Evolutionary conservation across 106 monocot species (phyloP), one percentile per base, ranked within the genome.

Genomic region (Apostasia shenzhenica): DNA sequence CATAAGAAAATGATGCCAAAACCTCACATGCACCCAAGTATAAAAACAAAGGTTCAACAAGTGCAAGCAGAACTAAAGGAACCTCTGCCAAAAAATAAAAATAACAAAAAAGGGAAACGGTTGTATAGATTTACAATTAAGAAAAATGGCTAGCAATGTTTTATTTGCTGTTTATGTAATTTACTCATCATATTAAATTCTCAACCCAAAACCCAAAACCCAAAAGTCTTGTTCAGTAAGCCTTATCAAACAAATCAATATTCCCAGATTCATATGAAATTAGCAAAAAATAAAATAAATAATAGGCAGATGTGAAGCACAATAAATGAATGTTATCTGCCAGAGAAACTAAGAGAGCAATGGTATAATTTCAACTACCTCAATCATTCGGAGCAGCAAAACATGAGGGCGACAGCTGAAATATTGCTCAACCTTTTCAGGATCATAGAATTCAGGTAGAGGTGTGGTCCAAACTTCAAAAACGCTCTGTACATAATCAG

Each of bases 341-440:
- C 68, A 47, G n/a, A n/a, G 67, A 3, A 12, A 1, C 42, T 8
- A 2, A 26, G n/a, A 70, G n/a, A 70, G 37, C 41, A 38, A 67
- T 50, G 44, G 41, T 48, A 48, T 11, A 8, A 65, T 55, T 48
- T 67, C 46, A 55, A 58, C n/a, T 84, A 94, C 94, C 94, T 94
- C 82, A 52, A 90, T 52, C 39, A 87, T 74, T 63, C 94, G 79
- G 51, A 79, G 67, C 7, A 62, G 75, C 2, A 94, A 62, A 26
- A 94, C 69, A 76, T 94, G 94, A 81, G 94, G 90, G 2, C 94
- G 83, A 63, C 77, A 90, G 47, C 61, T 80, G 61, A 94, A 94
- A 75, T 94, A 94, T 7, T 58, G 26, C 53, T 84, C 73, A 13
- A 90, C 78, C 13, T 61, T 74, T 52, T 87, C 73, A 38, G 84